These are phyloP conservation scores for Jamesozyma rosinii DNA, from an alignment of 805 yeast species.

Conservation along the genomic window DNA sequence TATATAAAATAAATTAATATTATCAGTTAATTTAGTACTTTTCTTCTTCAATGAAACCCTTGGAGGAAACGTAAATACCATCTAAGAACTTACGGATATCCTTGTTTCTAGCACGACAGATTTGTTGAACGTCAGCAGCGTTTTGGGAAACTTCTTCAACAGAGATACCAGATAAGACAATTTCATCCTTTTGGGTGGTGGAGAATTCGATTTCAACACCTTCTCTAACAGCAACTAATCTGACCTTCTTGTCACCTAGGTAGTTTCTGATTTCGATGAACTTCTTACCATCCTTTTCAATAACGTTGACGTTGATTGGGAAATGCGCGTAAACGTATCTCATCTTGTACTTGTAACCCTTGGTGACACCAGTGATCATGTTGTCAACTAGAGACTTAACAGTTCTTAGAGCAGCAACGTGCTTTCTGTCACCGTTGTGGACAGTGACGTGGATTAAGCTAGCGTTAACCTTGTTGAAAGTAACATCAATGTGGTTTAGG, in stretches of 20 bases:
- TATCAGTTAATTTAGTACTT: slow-evolving; percentile 18
- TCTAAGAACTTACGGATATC: slow-evolving; percentile 99
- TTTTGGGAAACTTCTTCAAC: slow-evolving; percentile 92
- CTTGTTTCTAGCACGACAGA: slow-evolving; percentile 98
- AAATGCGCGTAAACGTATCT: slow-evolving; percentile 99
- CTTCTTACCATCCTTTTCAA: slow-evolving; percentile 61
- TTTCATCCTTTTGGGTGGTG: slow-evolving; percentile 85
- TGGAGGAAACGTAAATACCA: slow-evolving; percentile 98
- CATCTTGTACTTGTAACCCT: slow-evolving; percentile 99
- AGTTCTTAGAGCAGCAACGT: slow-evolving; percentile 98
- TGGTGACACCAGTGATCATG: slow-evolving; percentile 97
- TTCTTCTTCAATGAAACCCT: slow-evolving; percentile 77
- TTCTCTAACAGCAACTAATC: slow-evolving; percentile 74
- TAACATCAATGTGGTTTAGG: slow-evolving; percentile 89
- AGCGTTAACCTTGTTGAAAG: slow-evolving; percentile 70
- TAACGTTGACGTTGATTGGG: slow-evolving; percentile 96
- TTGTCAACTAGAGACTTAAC: slow-evolving; percentile 91
- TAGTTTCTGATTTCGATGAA: slow-evolving; percentile 96
- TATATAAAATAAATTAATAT: not conserved
- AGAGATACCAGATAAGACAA: slow-evolving; percentile 64
- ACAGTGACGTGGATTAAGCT: slow-evolving; percentile 83
- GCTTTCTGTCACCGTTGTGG: slow-evolving; percentile 99
- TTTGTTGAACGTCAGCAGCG: slow-evolving; percentile 97
- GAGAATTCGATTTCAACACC: slow-evolving; percentile 86
- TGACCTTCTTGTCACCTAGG: slow-evolving; percentile 98